A percentile compares a stretch with the other conserved stretches of the same genome.
Conservation (phyloP, 306 rosid genomes). For the Trifolium repens region DNA sequence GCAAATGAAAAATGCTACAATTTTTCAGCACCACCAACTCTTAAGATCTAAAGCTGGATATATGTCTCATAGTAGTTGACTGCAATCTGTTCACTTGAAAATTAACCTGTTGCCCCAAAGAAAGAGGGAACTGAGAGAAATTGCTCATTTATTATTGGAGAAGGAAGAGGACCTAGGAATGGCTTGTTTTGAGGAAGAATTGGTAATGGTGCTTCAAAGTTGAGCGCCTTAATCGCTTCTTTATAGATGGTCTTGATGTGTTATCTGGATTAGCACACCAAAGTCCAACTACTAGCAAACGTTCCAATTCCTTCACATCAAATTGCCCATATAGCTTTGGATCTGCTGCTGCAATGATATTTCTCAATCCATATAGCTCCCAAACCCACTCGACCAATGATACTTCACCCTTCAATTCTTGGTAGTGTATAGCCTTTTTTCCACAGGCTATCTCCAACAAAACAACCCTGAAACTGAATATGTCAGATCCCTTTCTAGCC, state of each 20-base stretch:
- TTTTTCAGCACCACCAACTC: too few relatives aligned
- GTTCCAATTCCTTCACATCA: conserved; percentile 40
- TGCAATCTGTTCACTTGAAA: not conserved
- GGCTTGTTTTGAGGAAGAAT: conserved; percentile 35
- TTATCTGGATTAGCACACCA: conserved; percentile 42
- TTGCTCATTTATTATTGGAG: not conserved
- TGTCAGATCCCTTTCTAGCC: conserved; percentile 38
- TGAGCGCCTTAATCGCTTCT: conserved; percentile 32
- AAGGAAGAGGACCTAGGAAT: not conserved
- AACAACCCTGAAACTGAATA: conserved; percentile 55
- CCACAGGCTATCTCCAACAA: conserved; percentile 59
- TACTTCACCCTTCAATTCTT: not conserved
- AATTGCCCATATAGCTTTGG: conserved; percentile 36
- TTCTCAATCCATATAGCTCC: conserved; percentile 42
- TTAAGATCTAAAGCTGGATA: too few relatives aligned
- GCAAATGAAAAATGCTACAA: too few relatives aligned
- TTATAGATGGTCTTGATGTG: conserved; percentile 29
- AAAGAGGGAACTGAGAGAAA: conserved; percentile 11
- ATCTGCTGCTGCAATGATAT: conserved; percentile 30
- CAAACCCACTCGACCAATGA: conserved; percentile 47
- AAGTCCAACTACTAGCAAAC: conserved; percentile 32
- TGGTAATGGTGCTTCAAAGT: conserved; percentile 38
- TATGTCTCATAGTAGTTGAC: not conserved
- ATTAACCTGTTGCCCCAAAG: not conserved
- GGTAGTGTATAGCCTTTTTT: conserved; percentile 36